Percentiles rank a stretch among this genome's conserved stretches.
Conservation (phyloP, 768 basidiomycete genomes). For the Mrakia blollopis region DNA sequence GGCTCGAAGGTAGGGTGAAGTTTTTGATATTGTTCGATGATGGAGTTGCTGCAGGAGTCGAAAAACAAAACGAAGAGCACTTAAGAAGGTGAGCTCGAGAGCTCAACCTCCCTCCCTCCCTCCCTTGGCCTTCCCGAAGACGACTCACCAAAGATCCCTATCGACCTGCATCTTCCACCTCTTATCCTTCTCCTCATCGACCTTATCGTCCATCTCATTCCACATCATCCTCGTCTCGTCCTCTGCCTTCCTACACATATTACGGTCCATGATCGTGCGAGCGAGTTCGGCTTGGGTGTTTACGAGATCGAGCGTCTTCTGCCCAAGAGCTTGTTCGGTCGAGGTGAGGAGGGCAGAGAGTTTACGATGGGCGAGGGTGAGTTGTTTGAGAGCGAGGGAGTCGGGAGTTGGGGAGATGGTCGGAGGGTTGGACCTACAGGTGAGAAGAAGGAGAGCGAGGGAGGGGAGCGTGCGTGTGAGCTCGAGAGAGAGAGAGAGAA, state of each 20-base stretch:
- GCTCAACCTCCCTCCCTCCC: not conserved
- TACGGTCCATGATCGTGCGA: conserved; percentile 31
- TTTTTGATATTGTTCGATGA: conserved; percentile 14
- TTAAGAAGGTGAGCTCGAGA: not conserved
- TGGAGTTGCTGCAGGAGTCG: not conserved
- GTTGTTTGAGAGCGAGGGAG: conserved; percentile 38
- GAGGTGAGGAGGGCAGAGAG: conserved; percentile 42
- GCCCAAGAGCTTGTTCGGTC: conserved; percentile 30
- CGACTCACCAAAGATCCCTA: conserved; percentile 12
- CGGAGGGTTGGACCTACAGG: conserved; percentile 6
- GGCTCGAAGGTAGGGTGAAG: not conserved
- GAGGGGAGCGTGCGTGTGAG: not conserved
- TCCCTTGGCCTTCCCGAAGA: not conserved
- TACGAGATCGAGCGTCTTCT: not conserved
- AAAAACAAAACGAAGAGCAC: not conserved
- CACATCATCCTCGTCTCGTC: not conserved
- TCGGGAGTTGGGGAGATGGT: not conserved
- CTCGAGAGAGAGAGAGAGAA: not conserved
- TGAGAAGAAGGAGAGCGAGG: not conserved
- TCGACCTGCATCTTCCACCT: not conserved
- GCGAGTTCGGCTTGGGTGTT: conserved; percentile 32
- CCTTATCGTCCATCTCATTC: conserved; percentile 2
- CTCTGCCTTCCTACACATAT: not conserved
- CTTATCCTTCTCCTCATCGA: not conserved
- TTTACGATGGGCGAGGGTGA: conserved; percentile 44